Evolutionary conservation across 331 rosid species (phyloP), one percentile per base, ranked within the genome.

Genomic region (Spiraea crenata): DNA sequence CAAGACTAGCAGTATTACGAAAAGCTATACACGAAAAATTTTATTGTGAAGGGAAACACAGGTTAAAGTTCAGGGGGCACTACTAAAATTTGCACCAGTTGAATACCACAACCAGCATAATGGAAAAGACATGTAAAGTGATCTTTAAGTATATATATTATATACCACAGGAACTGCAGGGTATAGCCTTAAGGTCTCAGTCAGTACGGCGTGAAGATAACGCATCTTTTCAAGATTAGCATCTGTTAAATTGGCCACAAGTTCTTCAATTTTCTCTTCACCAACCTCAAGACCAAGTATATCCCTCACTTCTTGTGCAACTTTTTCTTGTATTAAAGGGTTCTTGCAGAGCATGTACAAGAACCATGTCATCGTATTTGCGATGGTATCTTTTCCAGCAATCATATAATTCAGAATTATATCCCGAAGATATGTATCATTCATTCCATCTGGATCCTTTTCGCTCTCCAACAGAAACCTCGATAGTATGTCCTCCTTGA

Each of bases 361-460:
- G 88, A 93, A 87, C 97, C 96, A 93, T n/a, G 96, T 85, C 4
- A 90, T 83, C 31, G 98, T 88, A 19, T 63, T 85, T 57, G 93
- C 98, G 74, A 82, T 86, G 0, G 97, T 48, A 80, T 90, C 97
- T 65, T 88, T 90, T 1, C 96, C 93, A 41, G 97, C 97, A 40
- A 93, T 70, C 80, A 93, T 82, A 55, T 90, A 90, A 71, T 78
- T 93, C 57, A 90, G 80, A 70, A 88, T 89, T 75, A 90, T 87
- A 7, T 93, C 97, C 70, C 96, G 85, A 52, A 88, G 67, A 82
- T 85, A 90, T 35, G 65, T 49, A 62, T 92, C 92, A 9, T 76
- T 85, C 89, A 89, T 86, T 50, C 73, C 63, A 58, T 67, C 61
- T 61, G 84, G 85, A 42, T 88, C 77, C 65, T 81, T 92, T 73